Evolutionary conservation across 495 filamentous ascomycete species (phyloP).

Genomic region (Apiosordaria backusii): DNA sequence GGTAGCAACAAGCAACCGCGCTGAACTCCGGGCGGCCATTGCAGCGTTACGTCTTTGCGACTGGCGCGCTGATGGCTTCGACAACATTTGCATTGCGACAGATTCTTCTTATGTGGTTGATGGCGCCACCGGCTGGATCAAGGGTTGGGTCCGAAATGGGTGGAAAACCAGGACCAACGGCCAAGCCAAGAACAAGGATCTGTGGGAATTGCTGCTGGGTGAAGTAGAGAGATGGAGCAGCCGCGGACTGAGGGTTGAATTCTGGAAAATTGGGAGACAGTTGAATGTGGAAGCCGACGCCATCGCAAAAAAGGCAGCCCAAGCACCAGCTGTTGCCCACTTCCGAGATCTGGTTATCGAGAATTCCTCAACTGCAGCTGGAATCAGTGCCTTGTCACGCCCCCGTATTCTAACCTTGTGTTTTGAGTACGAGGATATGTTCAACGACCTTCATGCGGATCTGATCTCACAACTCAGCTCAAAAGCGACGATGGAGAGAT

Average conservation of each 20-base stretch:
- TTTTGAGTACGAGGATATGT: neutral
- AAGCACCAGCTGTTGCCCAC: neutral
- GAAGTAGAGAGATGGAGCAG: constrained; percentile 21
- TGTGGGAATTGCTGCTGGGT: constrained; percentile 33
- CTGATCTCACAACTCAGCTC: constrained; percentile 1
- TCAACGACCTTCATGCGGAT: neutral
- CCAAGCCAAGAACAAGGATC: constrained; percentile 37
- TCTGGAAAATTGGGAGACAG: constrained; percentile 37
- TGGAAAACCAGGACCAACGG: constrained; percentile 26
- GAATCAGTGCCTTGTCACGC: neutral
- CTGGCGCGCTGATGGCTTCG: constrained; percentile 31
- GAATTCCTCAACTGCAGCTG: neutral
- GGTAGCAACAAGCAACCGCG: constrained; percentile 37
- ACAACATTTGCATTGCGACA: constrained; percentile 36
- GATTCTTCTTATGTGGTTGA: constrained; percentile 39
- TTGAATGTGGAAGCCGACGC: constrained; percentile 31
- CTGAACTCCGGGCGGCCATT: constrained; percentile 43
- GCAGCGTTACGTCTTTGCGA: constrained; percentile 32
- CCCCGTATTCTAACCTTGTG: neutral
- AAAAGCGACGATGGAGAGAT: constrained; percentile 7
- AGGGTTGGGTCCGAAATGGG: constrained; percentile 27
- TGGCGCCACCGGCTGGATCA: constrained; percentile 32
- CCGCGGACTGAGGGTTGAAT: constrained; percentile 27
- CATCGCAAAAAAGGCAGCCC: constrained; percentile 17
- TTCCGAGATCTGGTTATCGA: neutral